Conservation (phyloP, 1,284 basidiomycete genomes). For the Cutaneotrichosporon sp. region DNA sequence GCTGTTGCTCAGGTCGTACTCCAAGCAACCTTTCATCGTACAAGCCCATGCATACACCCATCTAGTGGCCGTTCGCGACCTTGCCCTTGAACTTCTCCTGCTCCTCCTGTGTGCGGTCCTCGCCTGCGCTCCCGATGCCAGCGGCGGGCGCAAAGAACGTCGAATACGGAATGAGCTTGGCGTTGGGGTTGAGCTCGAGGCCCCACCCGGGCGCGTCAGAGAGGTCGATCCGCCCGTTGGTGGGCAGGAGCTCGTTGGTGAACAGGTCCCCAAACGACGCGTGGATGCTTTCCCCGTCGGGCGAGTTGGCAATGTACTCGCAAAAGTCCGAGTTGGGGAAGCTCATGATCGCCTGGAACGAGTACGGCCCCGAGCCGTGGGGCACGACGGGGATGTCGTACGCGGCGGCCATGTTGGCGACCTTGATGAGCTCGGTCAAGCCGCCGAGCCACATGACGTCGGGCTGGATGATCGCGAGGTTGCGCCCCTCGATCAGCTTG, state of each 20-base stretch:
- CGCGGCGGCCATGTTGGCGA: conserved; percentile 52
- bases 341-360: conserved; percentile 52
- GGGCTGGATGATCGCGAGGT: conserved; percentile 59
- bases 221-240: conserved; percentile 56
- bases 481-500: conserved; percentile 59
- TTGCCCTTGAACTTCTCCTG: conserved; percentile 16
- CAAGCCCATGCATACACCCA: neutral
- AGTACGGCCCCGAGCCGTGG: conserved; percentile 57
- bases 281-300: conserved; percentile 58
- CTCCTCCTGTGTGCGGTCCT: conserved; percentile 24
- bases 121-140: conserved; percentile 41
- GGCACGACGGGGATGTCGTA: conserved; percentile 61
- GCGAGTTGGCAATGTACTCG: conserved; percentile 59
- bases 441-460: conserved; percentile 60
- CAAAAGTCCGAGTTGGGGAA: conserved; percentile 50
- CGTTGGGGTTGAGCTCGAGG: conserved; percentile 57
- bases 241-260: conserved; percentile 58
- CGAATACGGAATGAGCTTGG: conserved; percentile 52
- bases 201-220: conserved; percentile 58
- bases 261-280: conserved; percentile 61
- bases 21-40: too few relatives aligned
- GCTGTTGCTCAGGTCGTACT: too few relatives aligned
- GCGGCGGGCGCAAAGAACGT: conserved; percentile 43
- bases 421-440: conserved; percentile 60
- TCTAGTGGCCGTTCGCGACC: conserved; percentile 15